Evolutionary conservation across 2,329 filamentous ascomycete genomes (phyloP).

Genomic region (Ceratocystis cubensis): DNA sequence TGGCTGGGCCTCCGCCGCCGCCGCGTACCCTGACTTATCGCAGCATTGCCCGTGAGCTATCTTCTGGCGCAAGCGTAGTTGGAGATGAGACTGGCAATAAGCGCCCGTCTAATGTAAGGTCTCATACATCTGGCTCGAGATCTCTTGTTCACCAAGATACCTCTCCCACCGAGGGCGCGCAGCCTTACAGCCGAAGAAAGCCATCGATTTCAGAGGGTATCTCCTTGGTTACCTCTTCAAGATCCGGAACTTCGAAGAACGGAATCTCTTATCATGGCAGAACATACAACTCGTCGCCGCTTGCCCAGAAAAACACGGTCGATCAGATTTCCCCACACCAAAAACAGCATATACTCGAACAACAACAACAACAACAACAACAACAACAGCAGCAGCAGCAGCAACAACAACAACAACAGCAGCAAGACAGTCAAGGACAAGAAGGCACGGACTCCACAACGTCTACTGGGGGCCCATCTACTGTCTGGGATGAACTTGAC

Average conservation of each 20-base stretch:
- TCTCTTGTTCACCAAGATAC: constrained; percentile 38
- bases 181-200: constrained; percentile 25
- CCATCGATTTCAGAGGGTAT: constrained; percentile 40
- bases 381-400: constrained; percentile 21
- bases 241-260: constrained; percentile 35
- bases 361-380: constrained; percentile 24
- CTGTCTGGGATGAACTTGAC: constrained; percentile 94
- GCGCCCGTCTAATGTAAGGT: constrained; percentile 8
- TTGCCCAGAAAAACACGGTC: constrained; percentile 35
- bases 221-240: constrained; percentile 29
- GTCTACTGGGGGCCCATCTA: constrained; percentile 80
- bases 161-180: constrained; percentile 24
- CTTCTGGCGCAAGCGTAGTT: constrained; percentile 15
- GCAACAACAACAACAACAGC: constrained; percentile 17
- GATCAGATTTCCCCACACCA: constrained; percentile 26
- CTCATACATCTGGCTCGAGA: constrained; percentile 33
- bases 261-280: constrained; percentile 31
- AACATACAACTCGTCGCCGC: constrained; percentile 47
- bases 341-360: constrained; percentile 23
- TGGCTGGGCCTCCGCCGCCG: constrained; percentile 27
- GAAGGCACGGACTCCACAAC: constrained; percentile 76
- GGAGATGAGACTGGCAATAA: constrained; percentile 27
- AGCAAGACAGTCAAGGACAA: constrained; percentile 31
- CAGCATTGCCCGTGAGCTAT: constrained; percentile 30
- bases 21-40: constrained; percentile 36